Evolutionary conservation across 805 yeast genomes (phyloP).

Genomic region (Kodamaea leandrae): DNA sequence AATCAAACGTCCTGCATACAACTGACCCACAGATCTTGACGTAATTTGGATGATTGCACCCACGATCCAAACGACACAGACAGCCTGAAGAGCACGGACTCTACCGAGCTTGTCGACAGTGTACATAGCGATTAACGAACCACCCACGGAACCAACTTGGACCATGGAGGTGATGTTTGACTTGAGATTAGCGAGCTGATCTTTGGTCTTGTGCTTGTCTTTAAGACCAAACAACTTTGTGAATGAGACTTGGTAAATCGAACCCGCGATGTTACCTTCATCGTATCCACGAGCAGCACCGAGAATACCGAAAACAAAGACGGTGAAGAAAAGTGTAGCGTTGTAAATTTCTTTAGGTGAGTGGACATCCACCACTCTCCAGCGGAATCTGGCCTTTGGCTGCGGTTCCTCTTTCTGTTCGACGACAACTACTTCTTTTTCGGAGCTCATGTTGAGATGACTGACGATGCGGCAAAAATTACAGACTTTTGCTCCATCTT

Average conservation of each 20-base stretch:
- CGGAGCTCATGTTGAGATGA: neutral
- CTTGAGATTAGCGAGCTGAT: conserved; percentile 41
- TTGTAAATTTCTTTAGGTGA: conserved; percentile 38
- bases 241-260: conserved; percentile 20
- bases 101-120: conserved; percentile 53
- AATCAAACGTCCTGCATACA: conserved; percentile 53
- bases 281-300: conserved; percentile 18
- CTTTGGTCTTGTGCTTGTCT: conserved; percentile 17
- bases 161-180: conserved; percentile 61
- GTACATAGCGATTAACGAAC: conserved; percentile 48
- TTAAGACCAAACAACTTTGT: conserved; percentile 17
- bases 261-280: conserved; percentile 24
- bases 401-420: conserved; percentile 2
- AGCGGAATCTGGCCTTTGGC: conserved; percentile 10
- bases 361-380: conserved; percentile 13
- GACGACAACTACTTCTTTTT: conserved; percentile 2
- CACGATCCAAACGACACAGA: conserved; percentile 35
- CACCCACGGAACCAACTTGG: conserved; percentile 54
- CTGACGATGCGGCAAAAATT: too few relatives aligned
- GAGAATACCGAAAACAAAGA: conserved; percentile 50
- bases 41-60: conserved; percentile 45
- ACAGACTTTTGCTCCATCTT: too few relatives aligned
- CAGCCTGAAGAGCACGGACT: conserved; percentile 43
- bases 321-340: conserved; percentile 42
- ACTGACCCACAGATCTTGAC: conserved; percentile 44